Percentiles rank a stretch among this genome's conserved stretches.
Evolutionary conservation across 2,329 filamentous ascomycete genomes (phyloP).

Genomic region (Ophidiomyces ophidiicola): DNA sequence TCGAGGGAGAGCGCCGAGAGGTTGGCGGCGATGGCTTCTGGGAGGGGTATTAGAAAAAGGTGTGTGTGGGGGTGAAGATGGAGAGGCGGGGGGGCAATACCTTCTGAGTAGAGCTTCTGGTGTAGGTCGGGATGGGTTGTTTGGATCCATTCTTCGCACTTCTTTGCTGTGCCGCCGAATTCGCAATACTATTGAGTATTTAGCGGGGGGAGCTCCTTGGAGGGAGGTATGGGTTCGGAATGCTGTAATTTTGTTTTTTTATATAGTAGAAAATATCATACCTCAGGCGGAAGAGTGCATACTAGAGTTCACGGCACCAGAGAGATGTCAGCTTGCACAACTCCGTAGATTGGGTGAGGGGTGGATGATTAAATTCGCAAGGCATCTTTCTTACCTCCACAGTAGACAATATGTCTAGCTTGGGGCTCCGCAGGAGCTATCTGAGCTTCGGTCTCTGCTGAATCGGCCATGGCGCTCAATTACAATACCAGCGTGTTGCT

Average conservation of each 20-base stretch:
- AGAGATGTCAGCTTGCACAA: constrained; percentile 3
- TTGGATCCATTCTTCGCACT: constrained; percentile 92
- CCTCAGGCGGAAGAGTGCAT: constrained; percentile 55
- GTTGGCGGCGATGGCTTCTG: constrained; percentile 71
- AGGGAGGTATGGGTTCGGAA: too few species aligned
- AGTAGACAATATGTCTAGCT: constrained; percentile 49
- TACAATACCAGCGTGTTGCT: not conserved
- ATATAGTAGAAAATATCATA: constrained; percentile 32
- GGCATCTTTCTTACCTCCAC: constrained; percentile 40
- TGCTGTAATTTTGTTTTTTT: too few species aligned
- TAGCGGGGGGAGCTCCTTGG: too few species aligned
- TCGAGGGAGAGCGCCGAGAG: constrained; percentile 78
- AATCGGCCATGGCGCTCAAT: constrained; percentile 13
- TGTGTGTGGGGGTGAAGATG: not conserved
- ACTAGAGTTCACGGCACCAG: constrained; percentile 32
- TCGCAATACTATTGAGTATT: constrained; percentile 70
- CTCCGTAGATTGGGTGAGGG: constrained; percentile 4
- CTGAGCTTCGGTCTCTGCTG: constrained; percentile 11
- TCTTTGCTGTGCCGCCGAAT: constrained; percentile 90
- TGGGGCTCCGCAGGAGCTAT: constrained; percentile 26
- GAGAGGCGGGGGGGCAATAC: constrained; percentile 35
- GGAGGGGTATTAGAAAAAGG: constrained; percentile 2
- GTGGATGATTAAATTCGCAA: not conserved
- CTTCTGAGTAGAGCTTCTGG: constrained; percentile 69
- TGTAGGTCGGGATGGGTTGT: constrained; percentile 63